phyloP scores from a whole-genome alignment of 73 alveolate species.

The Paramecium primaurelia region DNA sequence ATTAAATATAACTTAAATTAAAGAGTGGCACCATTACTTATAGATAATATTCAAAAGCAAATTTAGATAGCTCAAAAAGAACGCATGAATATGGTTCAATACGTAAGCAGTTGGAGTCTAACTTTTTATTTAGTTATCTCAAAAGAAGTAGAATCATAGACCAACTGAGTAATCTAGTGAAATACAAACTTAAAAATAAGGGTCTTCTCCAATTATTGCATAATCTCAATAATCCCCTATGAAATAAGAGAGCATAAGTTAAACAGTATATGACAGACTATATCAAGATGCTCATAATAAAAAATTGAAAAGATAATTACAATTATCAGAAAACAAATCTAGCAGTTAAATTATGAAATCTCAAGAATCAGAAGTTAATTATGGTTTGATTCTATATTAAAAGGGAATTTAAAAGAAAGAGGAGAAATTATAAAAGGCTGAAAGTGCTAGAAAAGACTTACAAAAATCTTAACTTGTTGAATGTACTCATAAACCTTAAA shows the following conservation, averaged over 20 bases:
- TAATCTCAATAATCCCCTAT: not conserved
- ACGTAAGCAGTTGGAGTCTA: conserved; percentile 4
- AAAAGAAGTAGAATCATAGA: not conserved
- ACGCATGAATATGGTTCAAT: not conserved
- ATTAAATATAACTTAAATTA: not conserved
- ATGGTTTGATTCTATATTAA: conserved; percentile 3
- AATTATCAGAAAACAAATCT: not conserved
- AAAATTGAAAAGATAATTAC: not conserved
- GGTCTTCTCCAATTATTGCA: not conserved
- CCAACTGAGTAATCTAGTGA: not conserved
- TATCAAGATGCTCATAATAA: conserved; percentile 43
- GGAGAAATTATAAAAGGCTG: not conserved
- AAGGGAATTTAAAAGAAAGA: conserved; percentile 28
- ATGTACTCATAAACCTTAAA: conserved; percentile 24
- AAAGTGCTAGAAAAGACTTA: conserved; percentile 19
- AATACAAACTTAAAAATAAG: not conserved
- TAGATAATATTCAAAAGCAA: not conserved
- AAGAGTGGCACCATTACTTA: not conserved
- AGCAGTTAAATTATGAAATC: not conserved
- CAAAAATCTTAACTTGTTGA: conserved; percentile 18
- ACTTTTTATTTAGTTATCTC: not conserved
- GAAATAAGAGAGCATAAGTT: not conserved
- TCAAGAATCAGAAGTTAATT: conserved; percentile 30
- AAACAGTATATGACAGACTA: conserved; percentile 41
- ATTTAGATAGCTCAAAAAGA: not conserved